phyloP scores from a whole-genome alignment of 2,329 filamentous ascomycete species.

The Sarocladium strictum region DNA sequence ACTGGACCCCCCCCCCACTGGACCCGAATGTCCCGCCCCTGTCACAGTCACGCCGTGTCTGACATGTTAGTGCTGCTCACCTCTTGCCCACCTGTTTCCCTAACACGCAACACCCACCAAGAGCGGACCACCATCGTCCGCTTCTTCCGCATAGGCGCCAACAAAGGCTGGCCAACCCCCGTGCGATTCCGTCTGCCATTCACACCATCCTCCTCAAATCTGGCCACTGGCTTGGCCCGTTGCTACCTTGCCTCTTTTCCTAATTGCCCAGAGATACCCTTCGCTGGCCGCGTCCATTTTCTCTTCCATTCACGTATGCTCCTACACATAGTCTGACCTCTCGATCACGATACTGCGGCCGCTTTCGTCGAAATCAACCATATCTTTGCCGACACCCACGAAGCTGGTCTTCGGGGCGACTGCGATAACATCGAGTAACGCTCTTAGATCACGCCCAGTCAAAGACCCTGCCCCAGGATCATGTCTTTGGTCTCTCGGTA shows the following conservation, averaged over 20 bases:
- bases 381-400: not conserved
- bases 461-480: not conserved
- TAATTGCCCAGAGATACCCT: constrained; percentile 2
- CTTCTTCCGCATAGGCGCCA: constrained; percentile 4
- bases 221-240: constrained; percentile 8
- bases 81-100: not conserved
- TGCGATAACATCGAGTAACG: too few species aligned
- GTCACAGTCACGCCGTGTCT: not conserved
- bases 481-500: constrained; percentile 5
- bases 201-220: not conserved
- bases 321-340: not conserved
- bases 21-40: not conserved
- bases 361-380: not conserved
- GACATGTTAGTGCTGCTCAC: not conserved
- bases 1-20: too few species aligned
- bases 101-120: not conserved
- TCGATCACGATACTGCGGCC: not conserved
- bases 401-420: constrained; percentile 8
- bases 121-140: constrained; percentile 3
- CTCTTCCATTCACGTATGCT: not conserved
- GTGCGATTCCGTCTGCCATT: not conserved
- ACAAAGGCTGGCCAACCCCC: not conserved
- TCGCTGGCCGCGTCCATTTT: not conserved
- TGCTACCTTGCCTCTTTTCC: constrained; percentile 5
- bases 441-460: not conserved